These are phyloP conservation scores for Kodamaea hsintzibuensis DNA, from an alignment of 805 yeast genomes.

Conservation along the genomic window DNA sequence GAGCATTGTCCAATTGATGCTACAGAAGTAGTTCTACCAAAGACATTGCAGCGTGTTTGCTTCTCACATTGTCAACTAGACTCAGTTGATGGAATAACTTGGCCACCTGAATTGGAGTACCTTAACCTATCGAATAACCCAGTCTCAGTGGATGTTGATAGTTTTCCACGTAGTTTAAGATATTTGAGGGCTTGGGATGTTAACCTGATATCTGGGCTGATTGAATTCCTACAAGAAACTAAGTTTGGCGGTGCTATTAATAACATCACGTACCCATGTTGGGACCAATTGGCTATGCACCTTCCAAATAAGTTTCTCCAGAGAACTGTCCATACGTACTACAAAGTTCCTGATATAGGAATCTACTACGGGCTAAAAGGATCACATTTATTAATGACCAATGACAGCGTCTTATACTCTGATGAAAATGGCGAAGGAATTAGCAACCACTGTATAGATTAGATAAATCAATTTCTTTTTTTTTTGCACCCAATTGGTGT, in stretches of 20 bases:
- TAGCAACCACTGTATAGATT: too few relatives aligned
- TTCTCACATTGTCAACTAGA: not conserved
- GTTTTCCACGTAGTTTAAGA: not conserved
- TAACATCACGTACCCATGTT: not conserved
- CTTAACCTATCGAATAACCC: conserved; percentile 1
- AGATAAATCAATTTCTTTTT: not conserved
- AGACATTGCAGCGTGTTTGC: not conserved
- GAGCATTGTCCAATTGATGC: conserved; percentile 1
- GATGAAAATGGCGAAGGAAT: not conserved
- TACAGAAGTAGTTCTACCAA: not conserved
- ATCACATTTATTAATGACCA: not conserved
- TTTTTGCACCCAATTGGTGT: not conserved
- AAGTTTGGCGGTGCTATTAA: not conserved
- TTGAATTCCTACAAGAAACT: not conserved
- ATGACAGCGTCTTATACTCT: not conserved
- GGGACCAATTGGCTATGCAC: not conserved
- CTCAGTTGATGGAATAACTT: not conserved
- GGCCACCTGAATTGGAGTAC: conserved; percentile 1
- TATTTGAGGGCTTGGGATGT: conserved; percentile 3
- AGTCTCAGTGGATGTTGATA: not conserved
- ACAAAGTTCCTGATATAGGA: not conserved
- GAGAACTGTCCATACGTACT: not conserved
- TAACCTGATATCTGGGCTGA: not conserved
- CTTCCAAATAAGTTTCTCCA: not conserved
- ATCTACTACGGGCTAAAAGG: not conserved